A percentile compares a stretch with the other conserved stretches of the same genome.
These are phyloP conservation scores for Prunus salicina DNA, from an alignment of 306 rosid genomes.

Conservation along the genomic window DNA sequence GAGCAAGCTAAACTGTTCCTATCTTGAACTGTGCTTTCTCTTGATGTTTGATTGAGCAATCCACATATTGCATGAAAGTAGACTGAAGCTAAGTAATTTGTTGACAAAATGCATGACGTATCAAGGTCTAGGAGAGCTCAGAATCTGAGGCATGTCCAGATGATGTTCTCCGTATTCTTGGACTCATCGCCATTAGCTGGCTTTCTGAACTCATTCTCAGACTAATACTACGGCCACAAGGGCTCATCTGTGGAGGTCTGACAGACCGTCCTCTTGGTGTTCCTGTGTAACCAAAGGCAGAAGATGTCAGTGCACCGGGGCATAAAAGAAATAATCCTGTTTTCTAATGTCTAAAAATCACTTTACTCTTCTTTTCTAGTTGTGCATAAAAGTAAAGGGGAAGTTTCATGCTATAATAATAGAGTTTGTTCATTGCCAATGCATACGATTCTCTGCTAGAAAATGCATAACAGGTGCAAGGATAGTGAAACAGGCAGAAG, in stretches of 20 bases:
- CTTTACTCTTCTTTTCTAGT: not conserved
- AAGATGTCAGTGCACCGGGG: not conserved
- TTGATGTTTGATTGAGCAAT: slow-evolving; percentile 22
- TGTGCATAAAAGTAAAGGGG: too few species aligned
- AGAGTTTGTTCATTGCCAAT: not conserved
- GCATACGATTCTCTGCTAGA: not conserved
- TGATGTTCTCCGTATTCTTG: slow-evolving; percentile 54
- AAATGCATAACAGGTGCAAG: not conserved
- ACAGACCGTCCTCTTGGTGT: slow-evolving; percentile 47
- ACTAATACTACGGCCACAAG: slow-evolving; percentile 35
- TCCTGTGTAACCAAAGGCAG: slow-evolving; percentile 43
- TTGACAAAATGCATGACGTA: slow-evolving; percentile 14
- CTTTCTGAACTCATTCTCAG: slow-evolving; percentile 41
- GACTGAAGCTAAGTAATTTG: slow-evolving; percentile 19
- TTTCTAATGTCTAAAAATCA: not conserved
- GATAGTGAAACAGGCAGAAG: not conserved
- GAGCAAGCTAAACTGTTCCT: slow-evolving; percentile 34
- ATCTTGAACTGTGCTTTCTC: slow-evolving; percentile 15
- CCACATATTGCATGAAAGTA: slow-evolving; percentile 11
- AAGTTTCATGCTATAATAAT: too few species aligned
- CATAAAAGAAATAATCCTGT: not conserved
- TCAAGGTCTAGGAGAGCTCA: slow-evolving; percentile 57
- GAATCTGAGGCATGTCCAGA: slow-evolving; percentile 90
- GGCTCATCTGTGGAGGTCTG: slow-evolving; percentile 68
- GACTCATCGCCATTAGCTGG: slow-evolving; percentile 38